Evolutionary conservation across 2,329 filamentous ascomycete species (phyloP), one percentile per base, ranked within the genome.

Genomic region (Cercospora zeina): DNA sequence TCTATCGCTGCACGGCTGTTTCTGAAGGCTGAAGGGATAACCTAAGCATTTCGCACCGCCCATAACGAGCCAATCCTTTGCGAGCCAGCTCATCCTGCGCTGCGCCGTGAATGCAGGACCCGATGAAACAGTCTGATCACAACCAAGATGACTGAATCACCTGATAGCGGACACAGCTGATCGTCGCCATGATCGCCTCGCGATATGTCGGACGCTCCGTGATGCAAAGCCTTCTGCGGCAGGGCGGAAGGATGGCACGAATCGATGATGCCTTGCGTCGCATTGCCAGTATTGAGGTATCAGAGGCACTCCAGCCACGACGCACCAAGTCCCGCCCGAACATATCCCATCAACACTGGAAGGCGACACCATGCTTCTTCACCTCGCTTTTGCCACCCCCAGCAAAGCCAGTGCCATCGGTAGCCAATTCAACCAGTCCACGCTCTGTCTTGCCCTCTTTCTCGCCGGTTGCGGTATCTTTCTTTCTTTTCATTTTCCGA

Each of bases 381-480:
- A 96, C 91, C 69, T 90, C 85, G 72, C 89, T 96, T 56, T 85
- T 84, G 2, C 95, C 93, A n/a, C 89, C 88, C 4, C 91, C 89
- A 4, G 93, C 93, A 76, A 96, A 97, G 0, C 93, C 93, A 0
- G 93, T 97, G 0, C 93, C 93, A 70, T 97, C 93, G 36, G 88
- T 90, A 68, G 85, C 87, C 54, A 97, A 83, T 71, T 89, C 86
- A 2, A 97, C 87, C 34, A 97, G 73, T 0, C 93, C 93, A 0
- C 87, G 85, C 63, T 82, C 85, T 36, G 89, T 82, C 57, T 80
- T 85, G 39, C 59, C 64, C 36, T 86, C 82, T 68, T 85, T 85
- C 58, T 69, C 69, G 21, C 62, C 64, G 4, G 50, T 62, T 31
- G 56, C 62, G 6, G 30, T 37, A 21, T 66, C 64, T 57, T 73